These are phyloP conservation scores for Amanita brunnescens DNA, from an alignment of 768 basidiomycete genomes.

Conservation along the genomic window DNA sequence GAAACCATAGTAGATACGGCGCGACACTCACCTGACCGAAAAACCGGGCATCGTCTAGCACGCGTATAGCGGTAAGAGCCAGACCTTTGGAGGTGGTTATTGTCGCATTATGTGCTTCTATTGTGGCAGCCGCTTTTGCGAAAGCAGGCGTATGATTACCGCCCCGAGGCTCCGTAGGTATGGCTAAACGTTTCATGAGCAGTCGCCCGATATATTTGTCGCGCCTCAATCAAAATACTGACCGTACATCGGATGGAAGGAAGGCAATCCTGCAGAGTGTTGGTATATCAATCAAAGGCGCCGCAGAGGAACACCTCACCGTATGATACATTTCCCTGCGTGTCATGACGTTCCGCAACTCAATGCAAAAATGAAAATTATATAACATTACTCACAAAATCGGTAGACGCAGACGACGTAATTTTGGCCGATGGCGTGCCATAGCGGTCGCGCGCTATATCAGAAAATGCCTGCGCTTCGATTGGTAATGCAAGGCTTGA, in stretches of 20 bases:
- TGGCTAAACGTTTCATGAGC: conserved; percentile 32
- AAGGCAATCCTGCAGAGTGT: conserved; percentile 42
- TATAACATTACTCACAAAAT: conserved; percentile 49
- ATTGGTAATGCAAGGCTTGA: background rate
- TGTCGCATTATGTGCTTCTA: conserved; percentile 53
- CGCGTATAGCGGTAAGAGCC: conserved; percentile 51
- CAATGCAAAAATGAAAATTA: conserved; percentile 5
- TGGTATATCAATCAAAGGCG: conserved; percentile 7
- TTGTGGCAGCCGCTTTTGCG: conserved; percentile 45
- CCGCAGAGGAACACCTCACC: conserved; percentile 32
- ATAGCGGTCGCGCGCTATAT: conserved; percentile 35
- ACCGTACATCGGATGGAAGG: conserved; percentile 60
- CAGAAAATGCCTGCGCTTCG: conserved; percentile 46
- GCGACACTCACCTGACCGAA: conserved; percentile 36
- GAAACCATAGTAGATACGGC: too few relatives aligned
- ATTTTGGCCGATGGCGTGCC: conserved; percentile 25
- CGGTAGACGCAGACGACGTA: conserved; percentile 55
- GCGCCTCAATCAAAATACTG: conserved; percentile 13
- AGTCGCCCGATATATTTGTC: background rate
- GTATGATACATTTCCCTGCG: conserved; percentile 65
- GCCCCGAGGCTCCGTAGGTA: conserved; percentile 61
- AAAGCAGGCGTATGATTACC: conserved; percentile 75
- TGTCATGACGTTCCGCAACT: background rate
- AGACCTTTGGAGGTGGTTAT: conserved; percentile 52
- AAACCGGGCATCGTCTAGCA: conserved; percentile 51